Conservation (phyloP, 2,329 filamentous ascomycete species). For the Ploettnerulaceae sp. region DNA sequence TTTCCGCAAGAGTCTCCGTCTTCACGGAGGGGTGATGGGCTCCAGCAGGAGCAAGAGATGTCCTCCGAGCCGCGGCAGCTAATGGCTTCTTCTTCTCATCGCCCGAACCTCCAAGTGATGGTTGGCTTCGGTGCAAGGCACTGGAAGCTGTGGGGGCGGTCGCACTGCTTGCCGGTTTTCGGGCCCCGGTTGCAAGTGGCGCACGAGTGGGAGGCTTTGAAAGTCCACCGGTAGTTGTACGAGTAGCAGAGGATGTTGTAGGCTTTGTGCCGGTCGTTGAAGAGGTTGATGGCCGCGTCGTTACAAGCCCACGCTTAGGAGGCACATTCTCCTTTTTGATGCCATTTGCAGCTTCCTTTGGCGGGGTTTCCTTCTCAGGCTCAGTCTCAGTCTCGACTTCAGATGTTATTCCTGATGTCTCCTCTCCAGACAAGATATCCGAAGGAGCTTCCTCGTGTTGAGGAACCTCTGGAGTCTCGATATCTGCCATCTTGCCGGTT, state of each 20-base stretch:
- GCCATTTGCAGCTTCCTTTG: conserved; percentile 26
- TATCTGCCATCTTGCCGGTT: conserved; percentile 29
- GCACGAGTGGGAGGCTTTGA: conserved; percentile 34
- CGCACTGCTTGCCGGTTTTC: conserved; percentile 31
- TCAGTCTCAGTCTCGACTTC: conserved; percentile 28
- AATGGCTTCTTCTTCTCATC: conserved; percentile 33
- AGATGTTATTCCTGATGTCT: conserved; percentile 25
- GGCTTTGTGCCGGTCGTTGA: conserved; percentile 27
- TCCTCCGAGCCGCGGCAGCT: conserved; percentile 26
- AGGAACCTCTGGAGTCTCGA: conserved; percentile 24
- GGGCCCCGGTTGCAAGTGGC: conserved; percentile 23
- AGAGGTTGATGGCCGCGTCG: conserved; percentile 27
- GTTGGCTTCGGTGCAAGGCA: conserved; percentile 26
- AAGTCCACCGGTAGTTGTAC: conserved; percentile 29
- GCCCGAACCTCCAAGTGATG: conserved; percentile 30
- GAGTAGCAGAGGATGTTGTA: conserved; percentile 27
- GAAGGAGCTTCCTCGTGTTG: conserved; percentile 22
- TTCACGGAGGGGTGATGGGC: conserved; percentile 27
- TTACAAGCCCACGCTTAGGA: conserved; percentile 28
- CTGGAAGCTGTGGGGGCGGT: conserved; percentile 31
- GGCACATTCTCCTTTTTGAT: conserved; percentile 32
- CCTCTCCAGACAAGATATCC: conserved; percentile 27
- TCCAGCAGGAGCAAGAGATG: conserved; percentile 30
- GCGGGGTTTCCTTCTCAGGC: conserved; percentile 26
- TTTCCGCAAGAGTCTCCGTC: conserved; percentile 29